phyloP scores from a whole-genome alignment of 495 filamentous ascomycete species.

The Podospora comata region DNA sequence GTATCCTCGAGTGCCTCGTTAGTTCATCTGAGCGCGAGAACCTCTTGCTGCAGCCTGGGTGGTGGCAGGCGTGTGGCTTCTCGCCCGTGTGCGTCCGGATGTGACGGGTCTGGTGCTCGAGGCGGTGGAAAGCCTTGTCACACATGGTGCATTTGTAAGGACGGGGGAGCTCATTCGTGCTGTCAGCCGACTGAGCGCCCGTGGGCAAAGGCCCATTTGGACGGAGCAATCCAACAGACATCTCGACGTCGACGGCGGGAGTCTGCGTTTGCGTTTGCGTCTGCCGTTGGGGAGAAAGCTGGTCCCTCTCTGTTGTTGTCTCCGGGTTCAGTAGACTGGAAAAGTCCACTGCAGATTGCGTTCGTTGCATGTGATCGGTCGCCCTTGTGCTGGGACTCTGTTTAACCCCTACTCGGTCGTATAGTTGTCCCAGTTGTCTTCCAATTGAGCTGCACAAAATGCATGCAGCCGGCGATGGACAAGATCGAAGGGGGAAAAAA shows the following conservation, averaged over 20 bases:
- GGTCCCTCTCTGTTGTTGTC: conserved; percentile 17
- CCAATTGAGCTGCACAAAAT: conserved; percentile 27
- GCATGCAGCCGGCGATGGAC: conserved; percentile 23
- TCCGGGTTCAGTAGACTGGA: conserved; percentile 74
- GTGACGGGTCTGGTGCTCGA: conserved; percentile 97
- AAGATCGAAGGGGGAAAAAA: conserved; percentile 7
- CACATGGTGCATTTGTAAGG: conserved; percentile 98
- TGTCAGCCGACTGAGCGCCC: conserved; percentile 47
- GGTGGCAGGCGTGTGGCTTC: conserved; percentile 94
- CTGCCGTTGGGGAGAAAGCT: conserved; percentile 31
- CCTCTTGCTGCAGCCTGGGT: conserved; percentile 92
- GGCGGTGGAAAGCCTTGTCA: conserved; percentile 97
- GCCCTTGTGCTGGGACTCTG: conserved; percentile 23
- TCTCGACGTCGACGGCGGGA: conserved; percentile 45
- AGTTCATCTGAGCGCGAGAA: conserved; percentile 97
- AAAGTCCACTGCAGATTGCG: conserved; percentile 70
- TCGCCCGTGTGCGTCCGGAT: conserved; percentile 98
- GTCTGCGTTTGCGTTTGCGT: conserved; percentile 32
- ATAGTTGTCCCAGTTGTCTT: conserved; percentile 11
- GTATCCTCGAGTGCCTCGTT: conserved; percentile 94
- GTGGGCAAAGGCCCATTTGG: conserved; percentile 66
- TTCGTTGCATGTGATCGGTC: conserved; percentile 66
- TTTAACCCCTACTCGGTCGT: conserved; percentile 11
- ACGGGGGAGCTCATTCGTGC: conserved; percentile 71
- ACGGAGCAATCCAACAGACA: conserved; percentile 67